Evolutionary conservation across 73 alveolate species (phyloP).

Genomic region (Tetrahymena elliotti): DNA sequence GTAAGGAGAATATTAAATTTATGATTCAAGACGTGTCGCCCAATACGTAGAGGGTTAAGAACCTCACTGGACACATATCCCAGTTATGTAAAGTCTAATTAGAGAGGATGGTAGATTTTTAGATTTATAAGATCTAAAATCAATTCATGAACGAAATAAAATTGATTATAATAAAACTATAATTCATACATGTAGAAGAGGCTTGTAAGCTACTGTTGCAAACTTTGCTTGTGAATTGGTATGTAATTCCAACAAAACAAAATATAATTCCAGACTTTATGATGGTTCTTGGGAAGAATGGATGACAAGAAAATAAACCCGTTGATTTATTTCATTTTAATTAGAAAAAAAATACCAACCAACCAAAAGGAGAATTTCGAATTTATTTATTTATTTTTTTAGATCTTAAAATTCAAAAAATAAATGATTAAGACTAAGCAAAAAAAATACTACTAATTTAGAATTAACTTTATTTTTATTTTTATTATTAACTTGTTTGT

Average conservation of each 20-base stretch:
- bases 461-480: too few relatives aligned
- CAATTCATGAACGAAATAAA: not conserved
- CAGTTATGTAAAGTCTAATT: not conserved
- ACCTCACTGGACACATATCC: not conserved
- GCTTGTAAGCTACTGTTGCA: not conserved
- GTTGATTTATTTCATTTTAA: not conserved
- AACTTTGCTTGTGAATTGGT: not conserved
- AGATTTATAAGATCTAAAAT: not conserved
- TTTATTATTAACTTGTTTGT: too few relatives aligned
- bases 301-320: not conserved
- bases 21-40: not conserved
- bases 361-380: not conserved
- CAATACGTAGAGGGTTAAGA: not conserved
- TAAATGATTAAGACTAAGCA: too few relatives aligned
- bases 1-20: not conserved
- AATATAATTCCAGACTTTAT: not conserved
- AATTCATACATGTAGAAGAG: not conserved
- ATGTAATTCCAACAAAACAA: not conserved
- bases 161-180: not conserved
- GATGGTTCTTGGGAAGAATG: not conserved
- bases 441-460: too few relatives aligned
- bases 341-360: not conserved
- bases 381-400: too few relatives aligned
- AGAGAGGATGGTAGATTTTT: not conserved
- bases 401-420: too few relatives aligned